Evolutionary conservation across 176 grass and related monocot genomes (phyloP), one percentile per base, ranked within the genome.

Genomic region (Zoysia pacifica): DNA sequence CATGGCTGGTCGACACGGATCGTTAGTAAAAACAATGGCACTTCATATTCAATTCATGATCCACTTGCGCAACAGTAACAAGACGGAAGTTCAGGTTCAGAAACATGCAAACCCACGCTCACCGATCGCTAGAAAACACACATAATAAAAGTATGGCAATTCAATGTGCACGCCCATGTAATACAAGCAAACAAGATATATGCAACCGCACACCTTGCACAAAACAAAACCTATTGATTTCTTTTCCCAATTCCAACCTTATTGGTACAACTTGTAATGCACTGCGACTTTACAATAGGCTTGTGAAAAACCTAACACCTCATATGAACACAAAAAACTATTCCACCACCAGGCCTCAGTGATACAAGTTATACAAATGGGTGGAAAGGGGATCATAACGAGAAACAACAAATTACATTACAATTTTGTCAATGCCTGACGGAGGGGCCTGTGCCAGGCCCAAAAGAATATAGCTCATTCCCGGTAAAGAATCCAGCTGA

Each of bases 311-410:
- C 86, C 82, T 88, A 86, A 67, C 62, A 45, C 65, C 70, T 77
- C 54, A 86, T 87, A 91, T 86, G 62, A 78, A 88, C 92, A 94
- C 92, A 76, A 78, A 89, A 84, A 86, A 78, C 91, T 94, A 68
- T 71, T 60, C 85, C 85, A 64, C 91, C 87, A 91, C 84, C 79
- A 72, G 50, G 82, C 76, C 79, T 78, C 43, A 20, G 47, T 61
- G 67, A 81, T 83, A 79, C 80, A 44, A 69, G 77, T 77, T 64
- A 73, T 81, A 85, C 79, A 81, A 65, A 65, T 72, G 80, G 70
- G 37, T 13, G 35, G 14, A 59, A 62, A 72, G 48, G 35, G 65
- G 36, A 37, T 35, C 63, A 47, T 39, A 73, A 56, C 11, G 19
- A 37, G 61, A 55, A 81, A 64, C 48, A 82, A 77, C 43, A 86